Evolutionary conservation across 2,329 filamentous ascomycete species (phyloP), one percentile per base, ranked within the genome.

Genomic region (Diaporthe citrichinensis): DNA sequence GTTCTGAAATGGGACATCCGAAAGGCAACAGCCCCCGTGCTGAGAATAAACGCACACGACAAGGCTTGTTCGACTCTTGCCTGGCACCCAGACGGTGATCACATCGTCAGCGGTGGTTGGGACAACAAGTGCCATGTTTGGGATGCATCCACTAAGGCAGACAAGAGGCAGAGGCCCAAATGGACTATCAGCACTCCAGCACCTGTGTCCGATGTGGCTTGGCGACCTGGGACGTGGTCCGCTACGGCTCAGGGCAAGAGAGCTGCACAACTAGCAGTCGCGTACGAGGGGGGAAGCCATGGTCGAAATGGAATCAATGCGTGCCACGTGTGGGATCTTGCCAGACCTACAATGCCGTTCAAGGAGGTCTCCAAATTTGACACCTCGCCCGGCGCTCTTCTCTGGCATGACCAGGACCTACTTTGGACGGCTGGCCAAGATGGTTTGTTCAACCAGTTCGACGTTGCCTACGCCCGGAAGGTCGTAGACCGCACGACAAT

Each of bases 321-420:
- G 0, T 90, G 93, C 20, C 91, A 94, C 74, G 86, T 94, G 28
- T 94, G 92, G 91, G 92, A 94, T 80, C 83, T 94, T n/a, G 92
- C 91, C 9, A 86, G 92, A 44, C 91, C 92, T 1, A 90, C 91
- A 1, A 88, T 94, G 86, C 91, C 92, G 0, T 93, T 92, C 80
- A 92, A 92, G 78, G 90, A 92, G 78, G 88, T 94, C 62, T 89
- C 92, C 75, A 84, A 88, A 53, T 93, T 92, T 77, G 88, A 90
- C 31, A 86, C 81, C 39, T 88, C 91, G 3, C 92, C 92, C 1
- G 88, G 87, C 12, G 88, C 88, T 2, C 81, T 94, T 23, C 82
- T 92, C 9, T 94, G 92, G 92, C 90, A 90, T 74, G 88, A 92
- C 77, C 89, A 91, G 76, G 91, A 93, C 77, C 86, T 93, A 61